Evolutionary conservation across 2,329 filamentous ascomycete species (phyloP).

Genomic region (Mariannaea elegans): DNA sequence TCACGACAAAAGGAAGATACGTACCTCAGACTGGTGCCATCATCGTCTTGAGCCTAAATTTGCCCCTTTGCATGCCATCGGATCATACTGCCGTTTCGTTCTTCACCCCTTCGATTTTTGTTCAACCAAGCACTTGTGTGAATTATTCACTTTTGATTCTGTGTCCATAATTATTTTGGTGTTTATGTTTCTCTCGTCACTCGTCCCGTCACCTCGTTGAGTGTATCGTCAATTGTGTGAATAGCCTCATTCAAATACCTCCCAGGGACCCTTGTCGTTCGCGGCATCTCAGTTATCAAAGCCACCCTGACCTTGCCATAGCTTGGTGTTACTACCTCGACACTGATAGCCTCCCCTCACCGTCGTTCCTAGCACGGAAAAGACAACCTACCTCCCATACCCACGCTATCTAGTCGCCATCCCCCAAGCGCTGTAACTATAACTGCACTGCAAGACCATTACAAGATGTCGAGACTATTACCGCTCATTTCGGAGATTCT

Average conservation of each 20-base stretch:
- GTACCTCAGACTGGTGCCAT: slow-evolving; percentile 1
- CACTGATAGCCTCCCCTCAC: too few species aligned
- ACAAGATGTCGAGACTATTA: slow-evolving; percentile 60
- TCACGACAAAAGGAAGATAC: neutral
- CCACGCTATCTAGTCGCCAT: neutral
- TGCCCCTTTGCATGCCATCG: slow-evolving; percentile 9
- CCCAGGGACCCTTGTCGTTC: neutral
- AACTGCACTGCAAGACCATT: neutral
- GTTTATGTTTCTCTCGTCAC: neutral
- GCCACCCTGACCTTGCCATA: too few species aligned
- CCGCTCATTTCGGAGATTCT: slow-evolving; percentile 66
- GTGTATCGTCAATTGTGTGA: neutral
- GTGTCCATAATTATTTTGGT: neutral
- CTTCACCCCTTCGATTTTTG: neutral
- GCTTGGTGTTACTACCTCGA: too few species aligned
- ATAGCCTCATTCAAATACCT: slow-evolving; percentile 9
- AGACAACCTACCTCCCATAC: too few species aligned
- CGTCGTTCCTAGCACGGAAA: too few species aligned
- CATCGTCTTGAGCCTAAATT: neutral
- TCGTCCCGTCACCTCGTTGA: neutral
- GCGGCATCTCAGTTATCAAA: too few species aligned
- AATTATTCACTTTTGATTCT: neutral
- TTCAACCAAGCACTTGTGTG: neutral
- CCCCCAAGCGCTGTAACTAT: neutral
- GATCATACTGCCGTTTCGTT: neutral